Base-by-base conservation (phyloP, 208 protist genomes). In the Balamuthia mandrillaris region DNA sequence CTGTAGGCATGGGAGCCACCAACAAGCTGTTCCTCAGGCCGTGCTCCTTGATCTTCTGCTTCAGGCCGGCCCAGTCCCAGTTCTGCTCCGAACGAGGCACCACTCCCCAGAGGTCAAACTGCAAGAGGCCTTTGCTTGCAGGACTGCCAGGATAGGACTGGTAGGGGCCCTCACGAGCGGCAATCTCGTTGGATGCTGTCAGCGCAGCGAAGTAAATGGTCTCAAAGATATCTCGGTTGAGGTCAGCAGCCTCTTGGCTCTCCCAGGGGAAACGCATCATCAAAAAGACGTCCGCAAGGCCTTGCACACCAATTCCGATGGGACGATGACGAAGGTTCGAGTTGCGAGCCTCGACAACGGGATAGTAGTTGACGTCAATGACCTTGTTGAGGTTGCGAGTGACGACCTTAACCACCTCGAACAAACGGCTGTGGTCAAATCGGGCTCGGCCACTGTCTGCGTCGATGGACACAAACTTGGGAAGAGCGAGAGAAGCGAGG, bases 1-100 rank as follows among this genome's bases (percentile, higher is more conserved):
- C 98, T n/a, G 98, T 99, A n/a, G 98, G 98, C 98, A 99, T 99
- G 42, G 98, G 98, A 16, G 98, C 98, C 1, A 99, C 81, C 9
- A 99, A 92, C 9, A 99, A 94, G 24, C 94, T 98, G 94, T 99
- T 99, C 84, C 98, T 94, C 63, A 99, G 82, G 77, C 98, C 98
- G 81, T 95, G 88, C 68, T 90, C 31, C 39, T 89, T 75, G 31
- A 99, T 96, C 44, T 95, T 85, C 58, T 92, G 86, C 77, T 95
- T 95, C 18, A 99, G 93, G 7, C 54, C 83, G 27, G 87, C 91
- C 98, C 98, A 99, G 91, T 99, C 94, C 96, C 96, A 99, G 47
- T 96, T 39, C n/a, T n/a, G n/a, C n/a, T n/a, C n/a, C 60, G 45
- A 39, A 35, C 77, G 77, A 14, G 93, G 92, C n/a, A 24, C 88